Base-by-base conservation (phyloP, 495 filamentous ascomycete species). In the Pseudotulostoma volvatum region DNA sequence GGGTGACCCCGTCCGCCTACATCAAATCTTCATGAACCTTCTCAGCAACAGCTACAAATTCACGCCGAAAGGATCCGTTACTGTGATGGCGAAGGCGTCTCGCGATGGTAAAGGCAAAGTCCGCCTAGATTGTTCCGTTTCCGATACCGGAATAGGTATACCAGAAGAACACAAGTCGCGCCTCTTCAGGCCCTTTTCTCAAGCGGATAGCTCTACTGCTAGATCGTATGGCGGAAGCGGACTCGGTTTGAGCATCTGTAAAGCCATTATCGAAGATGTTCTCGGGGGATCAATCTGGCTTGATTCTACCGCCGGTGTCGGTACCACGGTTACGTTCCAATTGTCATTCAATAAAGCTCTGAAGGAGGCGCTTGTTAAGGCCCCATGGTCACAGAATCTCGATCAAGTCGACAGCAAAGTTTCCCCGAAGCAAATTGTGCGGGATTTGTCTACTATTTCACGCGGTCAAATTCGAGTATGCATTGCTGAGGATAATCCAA, bases 41-140 rank as follows among this genome's bases (percentile, higher is more conserved):
- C 79, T 94, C 23, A 81, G 83, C 46, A 94, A 94, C 61, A 85
- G 79, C 54, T 79, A 95, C 55, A 94, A 94, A 51, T 94, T 94
- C 56, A 94, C 86, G 0, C 77, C 83, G 28, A 71, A 80, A 43
- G 86, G 86, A 5, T 80, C 80, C 9, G 81, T 94, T 36, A 85
- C 79, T 2, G 82, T 93, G 38, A 70, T 70, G 38, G 80, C 83
- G 4, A 70, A 60, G 39, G 73, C 81, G 19, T 75, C 80, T 32
- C 62, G 67, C 11, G 82, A 93, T 56, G 75, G 73, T 34, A 64
- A 72, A 9, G 73, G 82, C 31, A 68, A 61, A 31, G 74, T 86
- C 7, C 75, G 71, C 36, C 58, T 93, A 33, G 84, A 80, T 21
- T 87, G 83, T 54, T 85, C 81, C 46, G 83, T 94, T n/a, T 61